These are phyloP conservation scores for Candida berthetii DNA, from an alignment of 805 yeast species.

Conservation along the genomic window DNA sequence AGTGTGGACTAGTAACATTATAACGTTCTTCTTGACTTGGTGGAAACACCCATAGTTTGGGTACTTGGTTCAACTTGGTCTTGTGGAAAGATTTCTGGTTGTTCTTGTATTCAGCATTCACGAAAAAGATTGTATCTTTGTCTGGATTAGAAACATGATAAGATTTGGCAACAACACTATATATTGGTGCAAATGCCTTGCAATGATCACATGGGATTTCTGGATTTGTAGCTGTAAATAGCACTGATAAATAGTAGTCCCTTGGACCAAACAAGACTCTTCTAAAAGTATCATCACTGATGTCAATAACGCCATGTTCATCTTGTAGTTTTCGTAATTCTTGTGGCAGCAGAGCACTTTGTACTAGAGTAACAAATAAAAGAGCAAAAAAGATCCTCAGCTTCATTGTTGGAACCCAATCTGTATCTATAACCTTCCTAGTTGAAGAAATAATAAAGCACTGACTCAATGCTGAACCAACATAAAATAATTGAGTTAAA, in stretches of 20 bases:
- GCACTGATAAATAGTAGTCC: conserved; percentile 43
- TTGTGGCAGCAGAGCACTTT: conserved; percentile 8
- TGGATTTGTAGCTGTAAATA: conserved; percentile 43
- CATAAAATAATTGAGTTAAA: no score
- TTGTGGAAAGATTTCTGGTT: conserved; percentile 35
- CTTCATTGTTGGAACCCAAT: neutral
- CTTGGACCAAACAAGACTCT: conserved; percentile 38
- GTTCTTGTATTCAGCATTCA: conserved; percentile 41
- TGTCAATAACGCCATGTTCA: conserved; percentile 30
- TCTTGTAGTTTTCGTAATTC: conserved; percentile 5
- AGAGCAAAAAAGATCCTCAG: neutral
- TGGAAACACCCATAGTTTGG: conserved; percentile 66
- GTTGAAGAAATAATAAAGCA: no score
- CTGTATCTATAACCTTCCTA: no score
- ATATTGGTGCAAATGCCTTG: conserved; percentile 31
- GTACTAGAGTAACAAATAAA: neutral
- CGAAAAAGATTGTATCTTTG: conserved; percentile 36
- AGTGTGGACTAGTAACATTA: conserved; percentile 24
- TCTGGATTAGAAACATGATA: conserved; percentile 38
- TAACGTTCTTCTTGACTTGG: conserved; percentile 26
- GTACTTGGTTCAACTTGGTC: conserved; percentile 44
- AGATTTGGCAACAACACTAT: conserved; percentile 33
- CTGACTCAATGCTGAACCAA: no score
- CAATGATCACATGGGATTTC: conserved; percentile 45
- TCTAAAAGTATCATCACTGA: conserved; percentile 30